Percentiles rank a stretch among this genome's conserved stretches.
phyloP scores from a whole-genome alignment of 768 basidiomycete genomes.

The Lentinula aciculospora region DNA sequence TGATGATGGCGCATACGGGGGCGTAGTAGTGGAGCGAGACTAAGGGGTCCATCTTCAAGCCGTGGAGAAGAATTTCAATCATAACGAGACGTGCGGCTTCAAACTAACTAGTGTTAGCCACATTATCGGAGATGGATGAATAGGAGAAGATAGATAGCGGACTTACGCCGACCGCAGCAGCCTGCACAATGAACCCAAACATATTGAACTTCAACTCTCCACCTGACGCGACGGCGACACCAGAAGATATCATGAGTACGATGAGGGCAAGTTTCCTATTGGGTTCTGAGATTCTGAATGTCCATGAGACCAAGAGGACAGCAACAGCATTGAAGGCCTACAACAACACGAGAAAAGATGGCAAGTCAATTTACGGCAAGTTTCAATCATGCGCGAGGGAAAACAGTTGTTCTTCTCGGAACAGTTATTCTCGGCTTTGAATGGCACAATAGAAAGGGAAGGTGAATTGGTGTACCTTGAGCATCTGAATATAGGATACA shows the following conservation, averaged over 20 bases:
- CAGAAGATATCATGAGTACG: slow-evolving; percentile 85
- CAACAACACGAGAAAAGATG: background rate
- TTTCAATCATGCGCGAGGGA: background rate
- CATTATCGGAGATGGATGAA: background rate
- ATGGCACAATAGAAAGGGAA: background rate
- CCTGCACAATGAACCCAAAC: slow-evolving; percentile 84
- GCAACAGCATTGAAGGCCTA: slow-evolving; percentile 90
- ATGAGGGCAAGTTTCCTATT: slow-evolving; percentile 76
- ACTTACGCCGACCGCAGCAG: slow-evolving; percentile 78
- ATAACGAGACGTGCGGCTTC: slow-evolving; percentile 93
- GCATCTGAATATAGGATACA: slow-evolving; percentile 96
- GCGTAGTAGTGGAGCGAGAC: slow-evolving; percentile 96
- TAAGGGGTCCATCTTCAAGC: slow-evolving; percentile 96
- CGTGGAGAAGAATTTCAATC: slow-evolving; percentile 92
- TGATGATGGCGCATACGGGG: slow-evolving; percentile 90
- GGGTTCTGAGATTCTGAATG: slow-evolving; percentile 83
- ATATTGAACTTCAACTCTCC: slow-evolving; percentile 86
- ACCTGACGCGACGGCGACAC: slow-evolving; percentile 84
- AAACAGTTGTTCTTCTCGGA: background rate
- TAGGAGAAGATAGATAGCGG: background rate
- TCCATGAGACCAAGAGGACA: slow-evolving; percentile 91
- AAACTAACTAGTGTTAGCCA: slow-evolving; percentile 43
- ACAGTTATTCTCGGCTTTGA: background rate
- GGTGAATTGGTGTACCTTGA: slow-evolving; percentile 51
- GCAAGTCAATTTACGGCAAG: background rate